A percentile compares a stretch with the other conserved stretches of the same genome.
Conservation (phyloP, 2,329 filamentous ascomycete species). For the Pyrenochaeta sp. region DNA sequence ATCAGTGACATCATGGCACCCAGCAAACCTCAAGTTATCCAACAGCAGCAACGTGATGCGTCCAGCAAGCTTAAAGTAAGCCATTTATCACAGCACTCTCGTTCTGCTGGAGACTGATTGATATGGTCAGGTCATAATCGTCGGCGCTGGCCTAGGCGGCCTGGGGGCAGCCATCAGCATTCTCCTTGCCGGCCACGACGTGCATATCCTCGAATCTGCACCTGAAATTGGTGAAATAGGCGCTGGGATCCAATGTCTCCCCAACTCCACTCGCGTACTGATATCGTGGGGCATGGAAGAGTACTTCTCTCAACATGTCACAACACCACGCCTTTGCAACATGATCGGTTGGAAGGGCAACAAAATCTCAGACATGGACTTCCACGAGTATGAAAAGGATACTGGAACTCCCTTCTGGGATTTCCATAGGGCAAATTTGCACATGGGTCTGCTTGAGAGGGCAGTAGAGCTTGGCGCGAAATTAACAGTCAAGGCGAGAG, state of each 20-base stretch:
- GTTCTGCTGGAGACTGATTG: not conserved
- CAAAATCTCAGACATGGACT: constrained; percentile 58
- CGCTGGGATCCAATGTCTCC: constrained; percentile 62
- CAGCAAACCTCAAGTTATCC: constrained; percentile 34
- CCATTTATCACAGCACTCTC: not conserved
- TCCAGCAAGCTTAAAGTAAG: constrained; percentile 38
- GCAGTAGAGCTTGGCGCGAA: constrained; percentile 59
- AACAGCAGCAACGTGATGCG: constrained; percentile 35
- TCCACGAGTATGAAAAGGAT: constrained; percentile 49
- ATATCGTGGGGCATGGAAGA: constrained; percentile 60
- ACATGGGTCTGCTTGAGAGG: constrained; percentile 57
- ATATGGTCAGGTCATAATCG: constrained; percentile 54
- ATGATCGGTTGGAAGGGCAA: constrained; percentile 65
- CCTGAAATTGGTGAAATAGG: constrained; percentile 59
- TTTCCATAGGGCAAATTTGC: constrained; percentile 64
- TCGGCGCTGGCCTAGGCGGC: constrained; percentile 66
- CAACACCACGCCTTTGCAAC: constrained; percentile 54
- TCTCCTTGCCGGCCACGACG: constrained; percentile 57
- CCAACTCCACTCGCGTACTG: constrained; percentile 58
- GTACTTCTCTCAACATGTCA: constrained; percentile 52
- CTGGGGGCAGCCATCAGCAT: constrained; percentile 61
- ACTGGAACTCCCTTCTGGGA: constrained; percentile 61
- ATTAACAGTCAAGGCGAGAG: constrained; percentile 56
- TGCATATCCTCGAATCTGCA: constrained; percentile 60
- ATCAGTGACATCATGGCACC: constrained; percentile 34